Base-by-base conservation (phyloP, 176 grass and related monocot genomes). In the Saccharum spontaneum region DNA sequence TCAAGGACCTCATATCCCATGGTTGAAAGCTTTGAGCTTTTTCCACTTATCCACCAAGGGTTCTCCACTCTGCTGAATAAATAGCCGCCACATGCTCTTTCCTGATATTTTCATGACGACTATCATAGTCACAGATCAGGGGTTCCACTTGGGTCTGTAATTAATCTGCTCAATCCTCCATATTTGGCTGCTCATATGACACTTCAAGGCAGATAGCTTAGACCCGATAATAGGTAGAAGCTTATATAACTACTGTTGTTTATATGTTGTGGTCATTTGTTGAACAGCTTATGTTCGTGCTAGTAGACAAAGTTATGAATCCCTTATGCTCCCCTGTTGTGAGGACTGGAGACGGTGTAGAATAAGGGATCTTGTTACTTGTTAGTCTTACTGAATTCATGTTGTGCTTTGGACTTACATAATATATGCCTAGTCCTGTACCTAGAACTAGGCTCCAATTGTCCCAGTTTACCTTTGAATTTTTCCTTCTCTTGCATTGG, bases 31-130 rank as follows among this genome's bases (percentile, higher is more conserved):
- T 55, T 66, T 37, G 67, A 59, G 15, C 41, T 12, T 44, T 84
- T 79, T 73, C n/a, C 36, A 65, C 44, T 68, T 44, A 24, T 73
- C 8, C 45, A 37, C 36, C 30, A 18, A 66, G 81, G 59, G 44
- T 3, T 79, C 18, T 79, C 12, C 60, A 23, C 14, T 67, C 55
- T 71, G 30, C 73, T 78, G 18, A 80, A 89, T 75, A 85, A 89
- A 30, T 48, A 61, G 37, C 15, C 6, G 2, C 17, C 36, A 2
- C 34, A 33, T 79, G 45, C 49, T 39, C 69, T 86, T 59, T 61
- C 10, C 17, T 43, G 45, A 67, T 54, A 36, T n/a, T 57, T 67
- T 24, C 23, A 44, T 68, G n/a, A 18, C 34, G 33, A 76, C 17
- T 77, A 37, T 60, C 28, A 20, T 28, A 76, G 13, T 16, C 6